Base-by-base conservation (phyloP, 306 rosid species). In the Potentilla sterilis region DNA sequence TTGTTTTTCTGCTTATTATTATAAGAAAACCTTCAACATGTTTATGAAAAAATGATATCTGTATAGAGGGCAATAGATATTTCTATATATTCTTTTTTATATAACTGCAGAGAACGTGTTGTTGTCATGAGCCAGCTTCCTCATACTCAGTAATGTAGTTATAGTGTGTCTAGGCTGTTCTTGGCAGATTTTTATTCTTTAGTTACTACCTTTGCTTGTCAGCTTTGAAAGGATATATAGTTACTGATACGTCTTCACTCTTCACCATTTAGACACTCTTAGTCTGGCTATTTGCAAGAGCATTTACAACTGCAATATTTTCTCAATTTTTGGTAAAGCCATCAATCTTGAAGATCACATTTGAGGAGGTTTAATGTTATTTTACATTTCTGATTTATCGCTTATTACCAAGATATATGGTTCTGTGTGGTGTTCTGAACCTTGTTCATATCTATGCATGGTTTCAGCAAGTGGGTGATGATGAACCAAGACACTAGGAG, bases 381-480 rank as follows among this genome's bases (percentile, higher is more conserved):
- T 48, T 8, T 67, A 67, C 40, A 66, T 19, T 49, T 66, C 57
- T 22, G 6, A 15, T 40, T 52, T 13, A 40, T 32, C 15, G 15
- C 65, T 57, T 43, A 37, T 32, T 24, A 18, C 62, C 24, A 38
- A 51, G 18, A 2, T 58, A 21, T 87, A 79, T 64, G 58, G 57
- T 21, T 71, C 37, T 76, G 76, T 75, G 74, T 67, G 61, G 21
- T 47, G 37, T 70, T 66, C 73, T 69, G 58, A 47, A 58, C 73
- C 67, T 49, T 89, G 75, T 77, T 78, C 54, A 57, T 77, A 42
- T 71, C 41, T 42, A 55, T 75, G 55, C 71, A 70, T 81, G 81
- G 73, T 87, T 89, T 81, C 84, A 95, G 99, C 83, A 95, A 95
- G 85, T 95, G 99, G 99, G 80, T 92, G 81, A 92, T 92, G 99